Conservation (phyloP, 1,284 basidiomycete species). For the Ceratobasidium sp. region DNA sequence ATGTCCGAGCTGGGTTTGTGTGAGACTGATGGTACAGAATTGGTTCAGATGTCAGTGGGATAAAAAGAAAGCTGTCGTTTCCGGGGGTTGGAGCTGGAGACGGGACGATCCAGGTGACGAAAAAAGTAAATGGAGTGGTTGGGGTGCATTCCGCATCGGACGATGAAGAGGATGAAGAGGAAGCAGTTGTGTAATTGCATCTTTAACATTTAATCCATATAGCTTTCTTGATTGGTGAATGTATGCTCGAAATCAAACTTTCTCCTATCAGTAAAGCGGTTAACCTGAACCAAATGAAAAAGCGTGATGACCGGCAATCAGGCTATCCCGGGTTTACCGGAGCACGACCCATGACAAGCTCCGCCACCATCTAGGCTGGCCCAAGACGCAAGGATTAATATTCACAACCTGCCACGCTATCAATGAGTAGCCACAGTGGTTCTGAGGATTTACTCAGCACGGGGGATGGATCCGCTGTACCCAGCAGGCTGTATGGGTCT, state of each 20-base stretch:
- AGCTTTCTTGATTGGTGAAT: slow-evolving; percentile 25
- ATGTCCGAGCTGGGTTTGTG: neutral
- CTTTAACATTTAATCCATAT: slow-evolving; percentile 4
- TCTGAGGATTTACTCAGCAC: too few species aligned
- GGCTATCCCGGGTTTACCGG: slow-evolving; percentile 25
- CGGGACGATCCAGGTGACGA: slow-evolving; percentile 30
- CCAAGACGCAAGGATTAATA: too few species aligned
- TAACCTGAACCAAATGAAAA: neutral
- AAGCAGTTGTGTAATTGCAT: slow-evolving; percentile 16
- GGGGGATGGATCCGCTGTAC: too few species aligned
- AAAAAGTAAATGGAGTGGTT: slow-evolving; percentile 34
- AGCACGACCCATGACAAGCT: slow-evolving; percentile 34
- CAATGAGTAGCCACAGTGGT: too few species aligned
- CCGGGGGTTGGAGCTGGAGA: slow-evolving; percentile 14
- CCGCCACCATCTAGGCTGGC: slow-evolving; percentile 37
- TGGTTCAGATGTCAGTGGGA: slow-evolving; percentile 6
- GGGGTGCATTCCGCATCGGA: slow-evolving; percentile 44
- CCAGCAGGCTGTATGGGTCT: too few species aligned
- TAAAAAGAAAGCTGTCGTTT: slow-evolving; percentile 37
- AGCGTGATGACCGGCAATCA: slow-evolving; percentile 11
- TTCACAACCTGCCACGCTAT: too few species aligned
- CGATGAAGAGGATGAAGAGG: slow-evolving; percentile 37
- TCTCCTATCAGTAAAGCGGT: too few species aligned
- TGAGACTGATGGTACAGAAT: slow-evolving; percentile 21
- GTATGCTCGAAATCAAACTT: too few species aligned